Conservation (phyloP, 345 rosid genomes). For the Psidium friedrichsthalianum region DNA sequence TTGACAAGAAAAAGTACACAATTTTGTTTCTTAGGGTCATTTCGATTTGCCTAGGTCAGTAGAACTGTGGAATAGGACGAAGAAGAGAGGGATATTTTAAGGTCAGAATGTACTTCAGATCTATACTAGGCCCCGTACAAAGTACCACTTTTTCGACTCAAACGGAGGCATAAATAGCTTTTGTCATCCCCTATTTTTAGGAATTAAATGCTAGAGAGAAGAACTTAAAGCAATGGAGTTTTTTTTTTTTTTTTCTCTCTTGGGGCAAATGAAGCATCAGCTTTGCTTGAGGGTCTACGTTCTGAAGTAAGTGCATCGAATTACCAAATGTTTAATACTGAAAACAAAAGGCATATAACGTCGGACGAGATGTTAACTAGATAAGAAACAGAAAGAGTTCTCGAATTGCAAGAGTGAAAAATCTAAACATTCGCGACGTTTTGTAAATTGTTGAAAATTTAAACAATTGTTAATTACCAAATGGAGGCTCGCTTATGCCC, state of each 20-base stretch:
- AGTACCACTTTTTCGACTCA: neutral
- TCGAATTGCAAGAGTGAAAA: neutral
- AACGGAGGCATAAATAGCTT: neutral
- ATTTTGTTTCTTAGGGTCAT: neutral
- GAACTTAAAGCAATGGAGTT: neutral
- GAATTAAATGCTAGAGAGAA: neutral
- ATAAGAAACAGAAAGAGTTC: neutral
- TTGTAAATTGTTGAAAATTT: neutral
- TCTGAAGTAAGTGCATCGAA: neutral
- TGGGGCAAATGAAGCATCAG: neutral
- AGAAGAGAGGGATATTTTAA: neutral
- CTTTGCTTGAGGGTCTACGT: neutral
- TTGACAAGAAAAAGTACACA: too few relatives aligned
- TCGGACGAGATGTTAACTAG: neutral
- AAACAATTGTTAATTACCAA: too few relatives aligned
- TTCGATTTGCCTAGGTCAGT: neutral
- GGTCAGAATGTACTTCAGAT: neutral
- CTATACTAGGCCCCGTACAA: neutral
- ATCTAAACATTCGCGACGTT: too few relatives aligned
- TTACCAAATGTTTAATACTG: neutral
- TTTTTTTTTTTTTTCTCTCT: neutral
- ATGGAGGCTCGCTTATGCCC: neutral
- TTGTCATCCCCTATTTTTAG: neutral
- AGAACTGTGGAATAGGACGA: neutral
- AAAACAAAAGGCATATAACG: neutral